Conservation (phyloP, 768 basidiomycete genomes). For the Mycena leptocephala region DNA sequence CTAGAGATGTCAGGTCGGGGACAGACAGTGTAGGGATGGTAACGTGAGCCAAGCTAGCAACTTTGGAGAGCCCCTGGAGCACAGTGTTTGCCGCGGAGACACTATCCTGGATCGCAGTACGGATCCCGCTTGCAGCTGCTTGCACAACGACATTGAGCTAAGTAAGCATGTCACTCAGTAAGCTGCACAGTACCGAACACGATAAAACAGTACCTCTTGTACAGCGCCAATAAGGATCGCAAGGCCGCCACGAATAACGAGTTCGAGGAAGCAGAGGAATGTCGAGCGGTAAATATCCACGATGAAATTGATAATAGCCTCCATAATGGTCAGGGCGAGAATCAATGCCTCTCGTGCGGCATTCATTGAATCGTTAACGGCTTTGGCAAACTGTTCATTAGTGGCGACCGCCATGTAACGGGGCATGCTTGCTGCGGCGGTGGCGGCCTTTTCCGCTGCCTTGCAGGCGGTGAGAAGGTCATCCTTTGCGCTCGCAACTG, state of each 20-base stretch:
- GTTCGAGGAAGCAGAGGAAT: conserved; percentile 93
- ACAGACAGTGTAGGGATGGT: conserved; percentile 80
- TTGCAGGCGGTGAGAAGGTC: conserved; percentile 88
- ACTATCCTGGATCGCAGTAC: conserved; percentile 82
- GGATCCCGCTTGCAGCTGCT: conserved; percentile 70
- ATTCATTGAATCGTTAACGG: conserved; percentile 85
- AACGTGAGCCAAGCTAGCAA: conserved; percentile 79
- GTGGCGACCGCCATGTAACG: conserved; percentile 90
- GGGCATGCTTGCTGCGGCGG: conserved; percentile 88
- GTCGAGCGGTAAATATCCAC: conserved; percentile 95
- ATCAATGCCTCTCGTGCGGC: conserved; percentile 83
- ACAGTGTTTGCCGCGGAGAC: conserved; percentile 78
- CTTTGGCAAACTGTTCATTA: conserved; percentile 84
- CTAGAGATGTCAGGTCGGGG: conserved; percentile 81
- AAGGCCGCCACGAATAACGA: conserved; percentile 88
- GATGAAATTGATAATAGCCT: conserved; percentile 92
- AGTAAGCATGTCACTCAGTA: background rate
- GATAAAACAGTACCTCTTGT: conserved; percentile 71
- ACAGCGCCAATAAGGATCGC: conserved; percentile 87
- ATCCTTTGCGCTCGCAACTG: conserved; percentile 79
- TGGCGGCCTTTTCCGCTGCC: conserved; percentile 89
- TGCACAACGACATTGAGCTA: conserved; percentile 84
- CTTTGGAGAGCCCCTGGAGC: conserved; percentile 71
- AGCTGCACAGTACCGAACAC: background rate
- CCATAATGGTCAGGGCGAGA: conserved; percentile 86